phyloP scores from a whole-genome alignment of 1,284 basidiomycete species.

The Naganishia sp. region DNA sequence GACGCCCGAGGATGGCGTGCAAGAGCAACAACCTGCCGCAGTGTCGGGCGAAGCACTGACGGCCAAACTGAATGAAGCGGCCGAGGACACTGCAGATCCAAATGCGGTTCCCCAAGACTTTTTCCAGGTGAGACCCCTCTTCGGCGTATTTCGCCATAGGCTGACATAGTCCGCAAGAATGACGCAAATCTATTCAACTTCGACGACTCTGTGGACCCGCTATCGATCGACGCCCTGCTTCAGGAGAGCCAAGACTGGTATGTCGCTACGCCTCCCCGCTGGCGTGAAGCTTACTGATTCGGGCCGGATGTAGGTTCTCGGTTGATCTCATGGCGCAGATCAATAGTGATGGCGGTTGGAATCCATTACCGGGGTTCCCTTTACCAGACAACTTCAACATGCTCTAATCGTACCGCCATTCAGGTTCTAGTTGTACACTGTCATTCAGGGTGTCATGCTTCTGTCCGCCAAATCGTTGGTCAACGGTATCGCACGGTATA shows the following conservation, averaged over 20 bases:
- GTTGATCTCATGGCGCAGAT: slow-evolving; percentile 30
- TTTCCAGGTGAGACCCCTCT: slow-evolving; percentile 12
- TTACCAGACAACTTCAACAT: slow-evolving; percentile 26
- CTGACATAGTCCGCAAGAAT: slow-evolving; percentile 1
- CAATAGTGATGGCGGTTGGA: slow-evolving; percentile 28
- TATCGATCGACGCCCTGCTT: slow-evolving; percentile 28
- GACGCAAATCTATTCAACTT: slow-evolving; percentile 26
- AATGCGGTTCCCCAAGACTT: slow-evolving; percentile 15
- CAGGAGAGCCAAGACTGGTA: slow-evolving; percentile 33
- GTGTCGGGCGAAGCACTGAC: slow-evolving; percentile 26
- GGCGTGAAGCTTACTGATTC: background rate
- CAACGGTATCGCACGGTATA: too few relatives aligned
- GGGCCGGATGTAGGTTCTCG: slow-evolving; percentile 18
- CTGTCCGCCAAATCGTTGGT: too few relatives aligned
- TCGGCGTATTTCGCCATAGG: too few relatives aligned
- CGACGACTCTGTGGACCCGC: slow-evolving; percentile 28
- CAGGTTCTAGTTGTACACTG: background rate
- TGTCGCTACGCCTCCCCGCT: background rate
- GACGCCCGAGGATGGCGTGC: slow-evolving; percentile 17
- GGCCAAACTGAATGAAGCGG: slow-evolving; percentile 22
- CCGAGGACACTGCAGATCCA: slow-evolving; percentile 8
- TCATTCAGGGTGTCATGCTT: background rate
- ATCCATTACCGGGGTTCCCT: slow-evolving; percentile 24
- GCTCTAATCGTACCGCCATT: background rate
- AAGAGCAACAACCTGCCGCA: slow-evolving; percentile 7